Percentiles rank a stretch among this genome's conserved stretches.
These are phyloP conservation scores for Hypoxylon sp. DNA, from an alignment of 2,329 filamentous ascomycete genomes.

Conservation along the genomic window DNA sequence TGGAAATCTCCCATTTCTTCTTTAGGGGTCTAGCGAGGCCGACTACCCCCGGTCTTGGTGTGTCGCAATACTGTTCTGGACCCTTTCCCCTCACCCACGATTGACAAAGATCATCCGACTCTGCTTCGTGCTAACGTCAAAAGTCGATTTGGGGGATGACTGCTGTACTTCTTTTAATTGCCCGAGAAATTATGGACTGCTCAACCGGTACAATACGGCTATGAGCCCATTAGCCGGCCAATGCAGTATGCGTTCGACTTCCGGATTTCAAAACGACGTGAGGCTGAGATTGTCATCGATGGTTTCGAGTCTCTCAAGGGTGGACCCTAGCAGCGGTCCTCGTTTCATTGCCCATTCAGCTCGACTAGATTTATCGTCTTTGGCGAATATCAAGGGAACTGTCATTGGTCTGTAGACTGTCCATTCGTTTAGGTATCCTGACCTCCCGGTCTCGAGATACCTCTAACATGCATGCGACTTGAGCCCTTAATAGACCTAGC, in stretches of 20 bases:
- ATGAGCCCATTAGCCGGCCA: constrained; percentile 30
- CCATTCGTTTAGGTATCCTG: constrained; percentile 9
- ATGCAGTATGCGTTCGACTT: constrained; percentile 16
- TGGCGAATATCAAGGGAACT: background rate
- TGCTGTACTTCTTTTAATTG: constrained; percentile 27
- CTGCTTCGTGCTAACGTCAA: constrained; percentile 23
- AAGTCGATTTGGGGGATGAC: constrained; percentile 12
- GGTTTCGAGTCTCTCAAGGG: constrained; percentile 32
- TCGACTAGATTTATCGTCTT: background rate
- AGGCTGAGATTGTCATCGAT: constrained; percentile 33
- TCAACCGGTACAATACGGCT: constrained; percentile 24
- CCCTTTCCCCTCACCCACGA: constrained; percentile 44
- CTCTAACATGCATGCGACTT: constrained; percentile 21
- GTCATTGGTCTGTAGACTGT: constrained; percentile 2
- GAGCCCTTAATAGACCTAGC: constrained; percentile 16
- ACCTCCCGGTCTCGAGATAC: constrained; percentile 5
- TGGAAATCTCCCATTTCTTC: constrained; percentile 11
- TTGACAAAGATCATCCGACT: constrained; percentile 43
- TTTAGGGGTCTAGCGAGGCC: constrained; percentile 25
- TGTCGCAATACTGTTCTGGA: constrained; percentile 41
- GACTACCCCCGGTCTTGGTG: constrained; percentile 32
- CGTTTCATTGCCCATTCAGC: constrained; percentile 14
- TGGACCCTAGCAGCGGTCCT: constrained; percentile 20
- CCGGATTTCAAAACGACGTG: constrained; percentile 22
- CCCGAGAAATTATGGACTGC: constrained; percentile 33